These are phyloP conservation scores for Leucosporidium yakuticum DNA, from an alignment of 768 basidiomycete species.

Conservation along the genomic window DNA sequence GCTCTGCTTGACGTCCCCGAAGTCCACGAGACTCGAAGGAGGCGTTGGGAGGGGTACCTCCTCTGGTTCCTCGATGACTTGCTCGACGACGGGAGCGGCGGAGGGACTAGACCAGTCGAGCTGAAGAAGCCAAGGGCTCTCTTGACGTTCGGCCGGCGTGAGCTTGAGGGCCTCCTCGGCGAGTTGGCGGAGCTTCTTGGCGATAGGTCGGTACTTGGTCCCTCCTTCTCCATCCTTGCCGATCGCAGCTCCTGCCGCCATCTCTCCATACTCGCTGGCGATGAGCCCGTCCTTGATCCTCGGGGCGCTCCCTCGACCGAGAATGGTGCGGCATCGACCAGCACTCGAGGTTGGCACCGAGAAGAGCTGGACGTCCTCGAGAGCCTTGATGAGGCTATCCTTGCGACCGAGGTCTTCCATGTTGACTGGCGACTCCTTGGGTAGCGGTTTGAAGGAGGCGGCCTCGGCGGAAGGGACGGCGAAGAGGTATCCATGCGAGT, in stretches of 20 bases:
- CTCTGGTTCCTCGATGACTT: background rate
- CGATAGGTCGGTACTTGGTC: constrained; percentile 42
- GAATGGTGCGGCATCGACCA: constrained; percentile 8
- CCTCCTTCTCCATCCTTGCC: constrained; percentile 47
- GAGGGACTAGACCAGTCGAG: constrained; percentile 57
- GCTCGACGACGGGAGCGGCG: background rate
- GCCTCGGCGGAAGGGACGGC: constrained; percentile 23
- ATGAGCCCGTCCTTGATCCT: constrained; percentile 10
- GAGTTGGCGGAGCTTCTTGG: constrained; percentile 46
- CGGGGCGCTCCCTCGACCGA: background rate
- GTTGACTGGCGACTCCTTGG: background rate
- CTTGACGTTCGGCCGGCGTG: background rate
- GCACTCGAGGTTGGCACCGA: constrained; percentile 1
- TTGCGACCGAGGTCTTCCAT: background rate
- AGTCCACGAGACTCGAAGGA: background rate
- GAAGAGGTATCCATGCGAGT: constrained; percentile 44
- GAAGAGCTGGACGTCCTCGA: constrained; percentile 7
- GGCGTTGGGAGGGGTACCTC: background rate
- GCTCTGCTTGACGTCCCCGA: background rate
- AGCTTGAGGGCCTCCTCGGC: constrained; percentile 18
- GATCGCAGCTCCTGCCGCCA: constrained; percentile 39
- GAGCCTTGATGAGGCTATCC: background rate
- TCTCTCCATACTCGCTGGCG: constrained; percentile 36
- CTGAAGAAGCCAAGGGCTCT: constrained; percentile 52
- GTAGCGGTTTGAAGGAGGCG: background rate